phyloP scores from a whole-genome alignment of 108 stramenopile species.

The Fistulifera pelliculosa region DNA sequence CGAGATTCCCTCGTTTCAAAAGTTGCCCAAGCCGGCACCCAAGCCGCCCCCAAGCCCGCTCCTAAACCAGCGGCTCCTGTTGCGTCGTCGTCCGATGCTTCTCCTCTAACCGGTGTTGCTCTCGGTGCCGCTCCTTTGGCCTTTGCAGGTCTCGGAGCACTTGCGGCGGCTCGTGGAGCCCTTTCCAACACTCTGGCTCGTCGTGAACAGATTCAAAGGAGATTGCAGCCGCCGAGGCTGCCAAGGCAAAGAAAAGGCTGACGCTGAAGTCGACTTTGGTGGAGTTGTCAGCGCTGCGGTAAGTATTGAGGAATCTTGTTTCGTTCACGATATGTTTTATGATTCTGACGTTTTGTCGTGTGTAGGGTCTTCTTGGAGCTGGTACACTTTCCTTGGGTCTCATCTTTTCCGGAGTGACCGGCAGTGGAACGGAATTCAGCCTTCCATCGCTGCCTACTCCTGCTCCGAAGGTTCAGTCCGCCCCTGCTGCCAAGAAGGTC shows the following conservation, averaged over 20 bases:
- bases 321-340: conserved; percentile 1
- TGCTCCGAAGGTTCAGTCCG: neutral
- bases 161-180: conserved; percentile 49
- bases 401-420: conserved; percentile 21
- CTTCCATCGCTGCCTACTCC: conserved; percentile 4
- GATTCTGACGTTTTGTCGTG: conserved; percentile 6
- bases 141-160: conserved; percentile 46
- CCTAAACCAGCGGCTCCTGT: conserved; percentile 16
- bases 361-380: conserved; percentile 52
- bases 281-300: conserved; percentile 55
- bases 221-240: conserved; percentile 48
- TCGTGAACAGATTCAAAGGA: conserved; percentile 64
- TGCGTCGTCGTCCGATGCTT: conserved; percentile 43
- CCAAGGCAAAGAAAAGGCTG: conserved; percentile 26
- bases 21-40: conserved; percentile 20
- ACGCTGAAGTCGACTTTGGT: conserved; percentile 49
- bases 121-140: conserved; percentile 76
- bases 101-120: conserved; percentile 47
- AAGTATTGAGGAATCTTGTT: conserved; percentile 16
- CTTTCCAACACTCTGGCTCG: conserved; percentile 46
- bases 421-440: neutral
- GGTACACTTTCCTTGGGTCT: conserved; percentile 48
- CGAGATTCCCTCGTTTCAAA: conserved; percentile 11
- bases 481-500: neutral
- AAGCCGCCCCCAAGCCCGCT: conserved; percentile 20